These are phyloP conservation scores for Lactifluus echinatus DNA, from an alignment of 768 basidiomycete species.

Conservation along the genomic window DNA sequence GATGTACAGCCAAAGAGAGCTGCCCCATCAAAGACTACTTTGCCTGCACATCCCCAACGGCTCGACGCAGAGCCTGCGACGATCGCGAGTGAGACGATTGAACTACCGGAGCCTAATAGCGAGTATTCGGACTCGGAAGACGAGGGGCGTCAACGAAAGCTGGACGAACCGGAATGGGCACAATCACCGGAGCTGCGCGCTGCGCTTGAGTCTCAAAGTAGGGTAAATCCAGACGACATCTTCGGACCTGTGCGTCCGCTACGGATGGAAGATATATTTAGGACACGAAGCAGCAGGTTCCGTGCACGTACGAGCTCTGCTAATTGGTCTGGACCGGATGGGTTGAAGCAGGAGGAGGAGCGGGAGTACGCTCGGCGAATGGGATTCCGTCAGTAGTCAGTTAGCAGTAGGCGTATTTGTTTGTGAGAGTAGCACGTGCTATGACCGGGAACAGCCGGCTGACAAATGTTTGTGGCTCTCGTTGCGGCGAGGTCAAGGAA, in stretches of 20 bases:
- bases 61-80: slow-evolving; percentile 37
- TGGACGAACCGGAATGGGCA: slow-evolving; percentile 79
- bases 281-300: slow-evolving; percentile 67
- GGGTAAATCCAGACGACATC: slow-evolving; percentile 83
- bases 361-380: slow-evolving; percentile 81
- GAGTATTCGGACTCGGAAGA: slow-evolving; percentile 97
- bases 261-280: slow-evolving; percentile 92
- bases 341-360: slow-evolving; percentile 76
- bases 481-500: not conserved
- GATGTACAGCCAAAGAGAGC: slow-evolving; percentile 51
- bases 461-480: slow-evolving; percentile 13
- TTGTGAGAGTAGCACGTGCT: not conserved
- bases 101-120: slow-evolving; percentile 91
- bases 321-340: slow-evolving; percentile 93
- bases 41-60: slow-evolving; percentile 57
- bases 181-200: slow-evolving; percentile 80
- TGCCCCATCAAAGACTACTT: slow-evolving; percentile 62
- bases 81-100: slow-evolving; percentile 66
- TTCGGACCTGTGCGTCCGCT: slow-evolving; percentile 85
- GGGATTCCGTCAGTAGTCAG: slow-evolving; percentile 54
- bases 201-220: slow-evolving; percentile 73
- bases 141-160: slow-evolving; percentile 67
- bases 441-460: slow-evolving; percentile 14
- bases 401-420: not conserved
- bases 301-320: slow-evolving; percentile 88